Evolutionary conservation across 345 rosid genomes (phyloP), one percentile per base, ranked within the genome.

Genomic region (Anacardium occidentale): DNA sequence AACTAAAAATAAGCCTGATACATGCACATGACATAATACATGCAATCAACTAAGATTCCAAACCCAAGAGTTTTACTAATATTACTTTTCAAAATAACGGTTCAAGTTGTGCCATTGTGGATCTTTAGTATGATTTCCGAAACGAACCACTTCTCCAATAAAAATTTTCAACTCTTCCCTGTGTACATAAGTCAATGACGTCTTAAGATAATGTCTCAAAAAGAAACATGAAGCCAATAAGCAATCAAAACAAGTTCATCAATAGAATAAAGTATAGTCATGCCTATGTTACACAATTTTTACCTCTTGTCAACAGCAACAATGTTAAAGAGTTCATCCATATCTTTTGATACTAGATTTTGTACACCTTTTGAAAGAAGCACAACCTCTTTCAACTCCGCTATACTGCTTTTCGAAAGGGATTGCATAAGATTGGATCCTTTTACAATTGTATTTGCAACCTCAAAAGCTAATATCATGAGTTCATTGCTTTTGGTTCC

Each of bases 61-160:
- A 53, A 68, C 60, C 26, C 34, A 34, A 57, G 70, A 7, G 22
- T n/a, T 55, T 50, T 22, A 24, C 68, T 65, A 29, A 62, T 53
- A 21, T 79, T 85, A 94, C 98, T 89, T 91, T 37, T 91, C 90
- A 72, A 94, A 92, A 76, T 91, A 94, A 42, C 97, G 96, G 53
- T 89, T 93, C 75, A 94, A 73, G 78, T 83, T 90, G 82, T 91
- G 98, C 98, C 98, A 94, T 55, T 94, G 96, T 71, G 91, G 87
- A 84, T 94, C 98, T 88, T 90, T 94, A 63, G 91, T 90, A 34
- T 90, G 86, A 85, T 94, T 91, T 73, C 98, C 98, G 77, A 94
- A 94, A 65, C 98, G 96, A 74, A 94, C 89, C 50, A 94, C 97
- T 85, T 94, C 98, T 73, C 93, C 86, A 0, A 90, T 83, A 77